Conservation (phyloP, 2,329 filamentous ascomycete species). For the Penicillium griseofulvum region DNA sequence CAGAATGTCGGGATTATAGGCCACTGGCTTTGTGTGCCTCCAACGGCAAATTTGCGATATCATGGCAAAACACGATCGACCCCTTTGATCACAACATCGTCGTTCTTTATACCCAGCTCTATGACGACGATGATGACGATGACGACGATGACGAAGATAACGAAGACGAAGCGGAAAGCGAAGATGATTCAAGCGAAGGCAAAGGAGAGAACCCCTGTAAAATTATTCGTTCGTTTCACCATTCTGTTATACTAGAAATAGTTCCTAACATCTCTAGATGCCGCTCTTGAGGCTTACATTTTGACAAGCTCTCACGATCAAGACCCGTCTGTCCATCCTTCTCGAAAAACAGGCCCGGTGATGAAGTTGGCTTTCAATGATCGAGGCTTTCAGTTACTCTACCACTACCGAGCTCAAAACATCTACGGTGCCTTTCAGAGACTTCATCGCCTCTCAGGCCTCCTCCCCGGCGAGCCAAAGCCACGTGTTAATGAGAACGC, state of each 20-base stretch:
- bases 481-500: constrained; percentile 19
- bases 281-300: constrained; percentile 17
- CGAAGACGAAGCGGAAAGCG: not conserved
- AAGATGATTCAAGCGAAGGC: not conserved
- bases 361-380: constrained; percentile 39
- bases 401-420: constrained; percentile 32
- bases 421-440: constrained; percentile 38
- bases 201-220: not conserved
- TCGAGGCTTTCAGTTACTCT: constrained; percentile 34
- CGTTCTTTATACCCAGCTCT: constrained; percentile 26
- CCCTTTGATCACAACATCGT: constrained; percentile 30
- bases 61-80: constrained; percentile 33
- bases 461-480: constrained; percentile 15
- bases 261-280: constrained; percentile 17
- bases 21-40: constrained; percentile 30
- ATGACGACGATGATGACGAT: not conserved
- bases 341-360: constrained; percentile 23
- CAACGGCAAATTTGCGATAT: constrained; percentile 34
- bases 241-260: not conserved
- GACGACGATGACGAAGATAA: constrained; percentile 1
- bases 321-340: not conserved
- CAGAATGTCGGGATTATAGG: constrained; percentile 28
- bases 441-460: constrained; percentile 10
- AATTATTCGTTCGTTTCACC: constrained; percentile 21
- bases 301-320: constrained; percentile 17